Evolutionary conservation across 768 basidiomycete species (phyloP).

Genomic region (Rickenella mellea): DNA sequence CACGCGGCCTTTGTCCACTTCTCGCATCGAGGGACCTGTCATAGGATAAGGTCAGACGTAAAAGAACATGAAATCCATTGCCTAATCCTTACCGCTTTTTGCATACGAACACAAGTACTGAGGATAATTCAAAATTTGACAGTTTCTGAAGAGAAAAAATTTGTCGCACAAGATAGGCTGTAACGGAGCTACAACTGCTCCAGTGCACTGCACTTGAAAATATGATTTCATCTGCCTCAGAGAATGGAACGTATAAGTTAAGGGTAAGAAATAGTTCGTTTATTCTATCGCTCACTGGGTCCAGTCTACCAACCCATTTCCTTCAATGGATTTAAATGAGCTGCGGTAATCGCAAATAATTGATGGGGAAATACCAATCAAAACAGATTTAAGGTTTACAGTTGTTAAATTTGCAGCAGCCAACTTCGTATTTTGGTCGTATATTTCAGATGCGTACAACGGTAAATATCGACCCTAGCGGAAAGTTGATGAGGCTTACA

Average conservation of each 20-base stretch:
- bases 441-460: constrained; percentile 23
- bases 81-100: constrained; percentile 24
- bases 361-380: neutral
- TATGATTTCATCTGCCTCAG: constrained; percentile 3
- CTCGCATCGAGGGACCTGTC: constrained; percentile 60
- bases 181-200: constrained; percentile 4
- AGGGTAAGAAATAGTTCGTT: neutral
- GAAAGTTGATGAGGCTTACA: neutral
- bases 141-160: neutral
- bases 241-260: neutral
- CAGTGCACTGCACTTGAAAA: constrained; percentile 8
- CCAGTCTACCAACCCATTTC: constrained; percentile 22
- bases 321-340: constrained; percentile 17
- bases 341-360: neutral
- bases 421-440: constrained; percentile 21
- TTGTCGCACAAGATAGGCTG: constrained; percentile 1
- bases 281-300: neutral
- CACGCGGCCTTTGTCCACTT: constrained; percentile 48
- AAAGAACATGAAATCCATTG: neutral
- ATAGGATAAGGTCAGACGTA: neutral
- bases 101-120: constrained; percentile 34
- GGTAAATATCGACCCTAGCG: constrained; percentile 4
- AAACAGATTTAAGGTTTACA: constrained; percentile 21
- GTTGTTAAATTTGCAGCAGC: constrained; percentile 16
- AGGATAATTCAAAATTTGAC: neutral